These are phyloP conservation scores for Avena eriantha DNA, from an alignment of 176 grass and related monocot genomes.

Conservation along the genomic window DNA sequence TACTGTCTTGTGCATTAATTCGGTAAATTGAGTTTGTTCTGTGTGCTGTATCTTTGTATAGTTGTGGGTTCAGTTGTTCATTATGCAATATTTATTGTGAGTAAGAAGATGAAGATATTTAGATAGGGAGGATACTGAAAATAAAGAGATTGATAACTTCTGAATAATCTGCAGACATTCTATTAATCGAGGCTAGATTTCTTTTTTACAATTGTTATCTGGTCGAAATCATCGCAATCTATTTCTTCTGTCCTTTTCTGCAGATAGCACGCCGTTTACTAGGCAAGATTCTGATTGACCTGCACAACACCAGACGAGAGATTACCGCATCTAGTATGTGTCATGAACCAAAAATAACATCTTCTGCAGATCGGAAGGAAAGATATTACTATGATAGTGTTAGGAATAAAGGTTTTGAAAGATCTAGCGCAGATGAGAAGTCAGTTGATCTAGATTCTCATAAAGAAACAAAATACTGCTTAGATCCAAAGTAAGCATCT, in stretches of 20 bases:
- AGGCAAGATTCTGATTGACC: constrained; percentile 95
- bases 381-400: constrained; percentile 48
- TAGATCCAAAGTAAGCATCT: constrained; percentile 86
- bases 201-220: constrained; percentile 17
- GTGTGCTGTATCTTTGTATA: constrained; percentile 31
- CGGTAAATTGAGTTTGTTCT: background rate
- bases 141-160: constrained; percentile 20
- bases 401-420: constrained; percentile 56
- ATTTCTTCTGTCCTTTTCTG: constrained; percentile 43
- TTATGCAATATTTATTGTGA: constrained; percentile 1
- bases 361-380: constrained; percentile 57
- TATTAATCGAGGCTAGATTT: background rate
- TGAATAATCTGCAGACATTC: constrained; percentile 18
- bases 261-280: constrained; percentile 91
- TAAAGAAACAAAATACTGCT: constrained; percentile 94
- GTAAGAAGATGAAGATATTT: background rate
- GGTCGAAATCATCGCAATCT: background rate
- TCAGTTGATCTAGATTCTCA: constrained; percentile 64
- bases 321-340: constrained; percentile 57
- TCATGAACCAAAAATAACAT: constrained; percentile 44
- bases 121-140: constrained; percentile 27
- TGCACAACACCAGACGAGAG: constrained; percentile 88
- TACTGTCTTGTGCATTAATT: constrained; percentile 38
- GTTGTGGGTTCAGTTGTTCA: background rate
- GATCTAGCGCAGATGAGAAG: constrained; percentile 56